Base-by-base conservation (phyloP, 192 early-diverging fungal genomes). In the Entrophospora sp. region DNA sequence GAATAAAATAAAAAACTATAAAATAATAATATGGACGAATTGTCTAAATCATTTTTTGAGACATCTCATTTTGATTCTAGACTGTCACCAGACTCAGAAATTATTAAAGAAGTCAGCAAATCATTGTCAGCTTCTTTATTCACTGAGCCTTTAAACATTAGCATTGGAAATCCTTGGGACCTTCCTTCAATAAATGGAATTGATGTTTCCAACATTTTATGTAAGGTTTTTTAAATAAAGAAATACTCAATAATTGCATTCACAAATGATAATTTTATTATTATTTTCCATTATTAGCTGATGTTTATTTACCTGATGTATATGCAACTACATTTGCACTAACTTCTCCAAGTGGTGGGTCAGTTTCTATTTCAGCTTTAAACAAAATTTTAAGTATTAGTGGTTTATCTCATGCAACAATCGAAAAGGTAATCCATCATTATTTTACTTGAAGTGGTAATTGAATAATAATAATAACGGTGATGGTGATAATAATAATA, bases 281-380 rank as follows among this genome's bases (percentile, higher is more conserved):
- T 35, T 13, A 34, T 38, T n/a, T n/a, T n/a, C n/a, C n/a, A 27
- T 66, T 27, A 30, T 22, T 53, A 79, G 78, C 70, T 48, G 79
- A 81, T 25, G 66, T 84, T 16, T 28, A 27, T 8, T 64, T 84
- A 40, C 80, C 82, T 18, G 56, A 68, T 12, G 72, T 79, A 16
- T 83, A 81, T 42, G 56, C 71, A 14, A 72, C 74, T 14, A 78
- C 80, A 2, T 83, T 79, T 58, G 66, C 71, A 24, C 48, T 69
- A n/a, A 76, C 78, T 0, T 60, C 67, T 16, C 80, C 79, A 10
- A 57, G 48, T 5, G 76, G 61, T 14, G 79, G 77, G 7, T 76
- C 67, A 28, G 69, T 83, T 44, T 56, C 78, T 6, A 58, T 83
- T 12, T 60, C 68, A 1, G 72, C 77, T 3, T 67, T 83, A 40